These are phyloP conservation scores for Scheffersomyces titani DNA, from an alignment of 1,139 yeast genomes.

Conservation along the genomic window DNA sequence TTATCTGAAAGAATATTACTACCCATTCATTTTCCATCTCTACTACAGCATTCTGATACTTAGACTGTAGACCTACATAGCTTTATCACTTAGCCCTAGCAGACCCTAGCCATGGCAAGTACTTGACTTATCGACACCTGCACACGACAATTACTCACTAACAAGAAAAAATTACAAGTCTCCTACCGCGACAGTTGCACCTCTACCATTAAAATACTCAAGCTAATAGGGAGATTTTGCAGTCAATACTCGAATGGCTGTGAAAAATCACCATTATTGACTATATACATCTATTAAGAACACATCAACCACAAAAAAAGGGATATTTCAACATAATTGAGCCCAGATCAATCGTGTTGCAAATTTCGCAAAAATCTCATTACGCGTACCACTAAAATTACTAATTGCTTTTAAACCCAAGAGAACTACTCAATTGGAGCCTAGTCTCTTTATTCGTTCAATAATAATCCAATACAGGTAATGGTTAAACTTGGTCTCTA, in stretches of 20 bases:
- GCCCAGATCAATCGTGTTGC: too few species aligned
- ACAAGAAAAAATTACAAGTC: background rate
- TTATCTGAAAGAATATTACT: background rate
- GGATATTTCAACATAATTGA: background rate
- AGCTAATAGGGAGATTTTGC: background rate
- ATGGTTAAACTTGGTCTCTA: too few species aligned
- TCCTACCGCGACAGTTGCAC: background rate
- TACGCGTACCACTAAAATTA: background rate
- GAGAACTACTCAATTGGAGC: background rate
- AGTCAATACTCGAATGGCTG: background rate
- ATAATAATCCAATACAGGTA: too few species aligned
- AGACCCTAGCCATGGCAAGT: background rate
- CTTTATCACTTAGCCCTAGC: background rate
- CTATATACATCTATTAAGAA: background rate
- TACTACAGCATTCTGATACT: background rate
- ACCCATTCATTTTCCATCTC: background rate
- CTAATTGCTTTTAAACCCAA: background rate
- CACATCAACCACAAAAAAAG: background rate
- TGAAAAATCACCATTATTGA: background rate
- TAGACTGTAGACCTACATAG: background rate
- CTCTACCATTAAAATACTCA: background rate
- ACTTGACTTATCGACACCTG: background rate
- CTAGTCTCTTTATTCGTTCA: background rate
- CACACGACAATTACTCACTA: background rate
- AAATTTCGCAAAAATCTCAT: background rate